A percentile compares a stretch with the other conserved stretches of the same genome.
Evolutionary conservation across 805 yeast species (phyloP).

Genomic region (Saccharomycopsis sp.): DNA sequence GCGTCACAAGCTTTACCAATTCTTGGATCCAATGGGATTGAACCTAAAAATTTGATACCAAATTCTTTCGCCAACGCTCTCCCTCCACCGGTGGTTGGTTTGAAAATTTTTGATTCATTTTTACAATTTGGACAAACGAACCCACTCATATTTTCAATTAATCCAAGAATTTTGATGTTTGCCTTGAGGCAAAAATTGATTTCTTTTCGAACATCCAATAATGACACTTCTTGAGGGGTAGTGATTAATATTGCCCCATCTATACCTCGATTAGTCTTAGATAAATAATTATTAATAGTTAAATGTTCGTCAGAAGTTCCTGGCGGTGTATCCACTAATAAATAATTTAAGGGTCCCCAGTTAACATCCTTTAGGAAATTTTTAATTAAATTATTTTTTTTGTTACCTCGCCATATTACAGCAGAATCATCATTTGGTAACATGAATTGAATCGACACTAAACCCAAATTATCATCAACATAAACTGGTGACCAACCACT

Average conservation of each 20-base stretch:
- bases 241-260: slow-evolving; percentile 95
- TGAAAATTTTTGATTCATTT: slow-evolving; percentile 83
- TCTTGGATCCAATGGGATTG: slow-evolving; percentile 93
- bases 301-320: slow-evolving; percentile 98
- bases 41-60: slow-evolving; percentile 73
- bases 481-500: slow-evolving; percentile 97
- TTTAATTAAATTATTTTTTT: slow-evolving; percentile 87
- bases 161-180: slow-evolving; percentile 73
- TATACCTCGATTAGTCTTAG: slow-evolving; percentile 68
- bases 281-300: slow-evolving; percentile 75
- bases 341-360: slow-evolving; percentile 64
- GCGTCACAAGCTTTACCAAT: slow-evolving; percentile 83
- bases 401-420: slow-evolving; percentile 95
- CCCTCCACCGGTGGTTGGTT: slow-evolving; percentile 98
- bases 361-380: slow-evolving; percentile 91
- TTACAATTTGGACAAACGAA: slow-evolving; percentile 95
- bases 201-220: slow-evolving; percentile 91
- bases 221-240: slow-evolving; percentile 96
- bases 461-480: slow-evolving; percentile 88
- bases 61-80: slow-evolving; percentile 73
- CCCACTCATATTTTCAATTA: slow-evolving; percentile 97
- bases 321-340: slow-evolving; percentile 94
- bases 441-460: slow-evolving; percentile 94
- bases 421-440: slow-evolving; percentile 91
- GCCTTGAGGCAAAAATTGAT: slow-evolving; percentile 93